A percentile compares a stretch with the other conserved stretches of the same genome.
Evolutionary conservation across 371 early-diverging fungal genomes (phyloP).

Genomic region (Mortierella sp.): DNA sequence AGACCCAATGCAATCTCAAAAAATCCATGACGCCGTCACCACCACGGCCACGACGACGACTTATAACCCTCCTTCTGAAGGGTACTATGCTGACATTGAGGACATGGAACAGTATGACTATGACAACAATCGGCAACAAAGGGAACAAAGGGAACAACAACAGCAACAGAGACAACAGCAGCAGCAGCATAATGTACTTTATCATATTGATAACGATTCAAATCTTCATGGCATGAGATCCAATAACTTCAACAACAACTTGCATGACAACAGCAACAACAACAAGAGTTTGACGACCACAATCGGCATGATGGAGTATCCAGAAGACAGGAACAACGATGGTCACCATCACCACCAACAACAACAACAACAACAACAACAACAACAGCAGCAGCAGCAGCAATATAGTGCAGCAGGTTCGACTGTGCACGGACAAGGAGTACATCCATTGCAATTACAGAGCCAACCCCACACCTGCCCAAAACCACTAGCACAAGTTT

Average conservation of each 20-base stretch:
- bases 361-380: conserved; percentile 8
- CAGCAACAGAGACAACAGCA: background rate
- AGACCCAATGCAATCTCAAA: background rate
- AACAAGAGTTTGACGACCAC: background rate
- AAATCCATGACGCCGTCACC: background rate
- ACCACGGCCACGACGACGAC: background rate
- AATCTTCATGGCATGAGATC: background rate
- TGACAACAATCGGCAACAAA: background rate
- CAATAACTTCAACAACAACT: background rate
- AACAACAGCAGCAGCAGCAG: background rate
- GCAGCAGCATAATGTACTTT: background rate
- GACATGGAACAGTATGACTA: background rate
- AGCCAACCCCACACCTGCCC: no score
- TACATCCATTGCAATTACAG: no score
- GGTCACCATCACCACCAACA: background rate
- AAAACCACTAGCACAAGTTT: no score
- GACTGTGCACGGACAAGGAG: no score
- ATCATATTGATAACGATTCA: conserved; percentile 21
- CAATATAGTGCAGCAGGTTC: no score
- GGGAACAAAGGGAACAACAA: background rate
- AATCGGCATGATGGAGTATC: conserved; percentile 15
- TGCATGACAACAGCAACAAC: background rate
- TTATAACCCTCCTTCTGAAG: background rate
- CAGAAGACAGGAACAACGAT: conserved; percentile 15
- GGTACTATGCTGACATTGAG: background rate